Evolutionary conservation across 129 eudicot species (phyloP), one percentile per base, ranked within the genome.

Genomic region (Artemisia annua): DNA sequence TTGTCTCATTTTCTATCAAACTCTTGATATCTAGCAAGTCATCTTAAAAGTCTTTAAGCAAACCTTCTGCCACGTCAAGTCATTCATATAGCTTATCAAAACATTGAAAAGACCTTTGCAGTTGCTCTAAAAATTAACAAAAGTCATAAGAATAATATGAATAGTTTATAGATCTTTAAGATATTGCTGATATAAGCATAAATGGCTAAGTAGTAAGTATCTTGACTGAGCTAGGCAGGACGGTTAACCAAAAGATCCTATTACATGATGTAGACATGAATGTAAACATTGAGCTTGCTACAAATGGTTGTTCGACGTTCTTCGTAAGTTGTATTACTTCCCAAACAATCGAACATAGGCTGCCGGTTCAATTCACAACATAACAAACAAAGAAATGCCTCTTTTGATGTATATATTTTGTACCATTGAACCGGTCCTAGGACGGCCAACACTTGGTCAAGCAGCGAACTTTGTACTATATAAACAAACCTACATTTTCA

Each of bases 181-280:
- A 26, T 10, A 19, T 48, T 26, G 13, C 46, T 18, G 56, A 39
- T 17, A 7, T 13, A 17, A 35, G 4, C 3, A 39, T 72, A 16
- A 15, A 3, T n/a, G 50, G 20, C 17, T n/a, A 32, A 39, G 52
- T 74, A 63, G 10, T n/a, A 32, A 39, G 52, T 74, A 63, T 19
- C 19, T 65, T 54, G 66, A 75, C 72, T 19, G 57, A 66, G 72
- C 55, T 12, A 52, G 44, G 72, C 66, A 53, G 56, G 72, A 50
- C 72, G 72, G 57, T 32, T 51, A 52, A 46, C 48, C 12, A 57
- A 75, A 60, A 66, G 56, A 64, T 57, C 19, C 72, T 63, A 61
- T 63, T 43, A 64, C 51, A 43, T 74, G 71, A 74, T 63, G 58
- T 63, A 70, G 72, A 63, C 72, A 74, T 61, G 26, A 20, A 72